Percentiles rank a stretch among this genome's conserved stretches.
Evolutionary conservation across 805 yeast species (phyloP).

Genomic region (Cyberlindnera sargentensis): DNA sequence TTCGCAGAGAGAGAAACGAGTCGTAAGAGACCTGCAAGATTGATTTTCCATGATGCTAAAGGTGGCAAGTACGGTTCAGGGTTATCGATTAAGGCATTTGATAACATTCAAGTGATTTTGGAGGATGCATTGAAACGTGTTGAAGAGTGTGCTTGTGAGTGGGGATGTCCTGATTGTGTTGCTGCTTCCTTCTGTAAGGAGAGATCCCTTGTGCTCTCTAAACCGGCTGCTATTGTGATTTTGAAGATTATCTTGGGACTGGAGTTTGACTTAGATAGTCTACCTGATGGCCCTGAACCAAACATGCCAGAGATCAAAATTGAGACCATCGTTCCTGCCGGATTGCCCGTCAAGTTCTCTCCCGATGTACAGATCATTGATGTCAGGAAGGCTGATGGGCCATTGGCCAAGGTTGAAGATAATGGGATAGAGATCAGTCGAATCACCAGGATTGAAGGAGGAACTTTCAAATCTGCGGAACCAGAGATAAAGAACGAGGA

Average conservation of each 20-base stretch:
- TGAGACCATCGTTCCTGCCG: constrained; percentile 61
- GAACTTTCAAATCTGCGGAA: neutral
- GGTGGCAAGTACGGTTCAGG: constrained; percentile 84
- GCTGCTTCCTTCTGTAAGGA: constrained; percentile 80
- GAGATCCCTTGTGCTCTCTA: constrained; percentile 73
- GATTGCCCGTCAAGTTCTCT: constrained; percentile 52
- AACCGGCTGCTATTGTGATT: constrained; percentile 74
- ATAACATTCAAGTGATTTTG: constrained; percentile 62
- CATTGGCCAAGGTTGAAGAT: constrained; percentile 19
- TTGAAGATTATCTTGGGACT: constrained; percentile 55
- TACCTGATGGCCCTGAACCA: constrained; percentile 67
- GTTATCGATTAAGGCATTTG: constrained; percentile 70
- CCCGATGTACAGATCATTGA: constrained; percentile 51
- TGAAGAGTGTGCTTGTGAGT: constrained; percentile 58
- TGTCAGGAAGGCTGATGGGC: constrained; percentile 23
- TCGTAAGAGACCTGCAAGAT: constrained; percentile 78
- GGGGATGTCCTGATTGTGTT: constrained; percentile 77
- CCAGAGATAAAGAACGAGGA: neutral
- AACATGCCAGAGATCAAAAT: constrained; percentile 62
- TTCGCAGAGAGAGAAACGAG: constrained; percentile 68
- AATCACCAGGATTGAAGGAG: neutral
- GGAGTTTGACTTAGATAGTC: constrained; percentile 36
- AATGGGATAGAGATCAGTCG: constrained; percentile 4
- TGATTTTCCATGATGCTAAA: constrained; percentile 75
- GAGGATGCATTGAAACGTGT: constrained; percentile 52